phyloP scores from a whole-genome alignment of 257 asterid genomes.

The Paraleonurus japonicus region DNA sequence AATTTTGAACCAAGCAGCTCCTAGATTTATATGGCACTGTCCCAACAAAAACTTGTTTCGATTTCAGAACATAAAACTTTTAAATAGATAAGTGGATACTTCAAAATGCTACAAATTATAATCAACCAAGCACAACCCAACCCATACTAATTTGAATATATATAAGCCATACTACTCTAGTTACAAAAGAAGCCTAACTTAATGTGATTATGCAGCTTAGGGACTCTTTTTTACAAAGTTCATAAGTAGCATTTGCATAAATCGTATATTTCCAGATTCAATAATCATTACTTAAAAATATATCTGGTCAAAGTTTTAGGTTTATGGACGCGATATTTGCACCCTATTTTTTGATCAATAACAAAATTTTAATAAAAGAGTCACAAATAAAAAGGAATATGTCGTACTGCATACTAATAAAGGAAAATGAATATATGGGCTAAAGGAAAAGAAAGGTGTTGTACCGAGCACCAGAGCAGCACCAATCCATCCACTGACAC shows the following conservation, averaged over 20 bases:
- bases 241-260: not conserved
- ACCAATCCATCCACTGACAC: constrained; percentile 71
- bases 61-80: not conserved
- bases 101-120: not conserved
- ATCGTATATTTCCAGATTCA: not conserved
- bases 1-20: too few relatives aligned
- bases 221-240: not conserved
- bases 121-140: not conserved
- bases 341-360: not conserved
- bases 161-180: not conserved
- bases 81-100: not conserved
- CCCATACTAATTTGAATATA: too few relatives aligned
- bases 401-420: not conserved
- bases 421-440: not conserved
- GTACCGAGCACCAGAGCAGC: constrained; percentile 78
- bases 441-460: constrained; percentile 6
- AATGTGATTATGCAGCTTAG: not conserved
- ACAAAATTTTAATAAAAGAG: too few relatives aligned
- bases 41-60: not conserved
- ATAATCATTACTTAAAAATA: not conserved
- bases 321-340: not conserved
- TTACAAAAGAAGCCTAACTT: too few relatives aligned
- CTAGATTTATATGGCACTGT: not conserved
- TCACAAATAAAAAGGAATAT: not conserved
- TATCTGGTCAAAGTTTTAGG: not conserved